Evolutionary conservation across 176 grass and related monocot species (phyloP).

Genomic region (Hordeum vulgare): DNA sequence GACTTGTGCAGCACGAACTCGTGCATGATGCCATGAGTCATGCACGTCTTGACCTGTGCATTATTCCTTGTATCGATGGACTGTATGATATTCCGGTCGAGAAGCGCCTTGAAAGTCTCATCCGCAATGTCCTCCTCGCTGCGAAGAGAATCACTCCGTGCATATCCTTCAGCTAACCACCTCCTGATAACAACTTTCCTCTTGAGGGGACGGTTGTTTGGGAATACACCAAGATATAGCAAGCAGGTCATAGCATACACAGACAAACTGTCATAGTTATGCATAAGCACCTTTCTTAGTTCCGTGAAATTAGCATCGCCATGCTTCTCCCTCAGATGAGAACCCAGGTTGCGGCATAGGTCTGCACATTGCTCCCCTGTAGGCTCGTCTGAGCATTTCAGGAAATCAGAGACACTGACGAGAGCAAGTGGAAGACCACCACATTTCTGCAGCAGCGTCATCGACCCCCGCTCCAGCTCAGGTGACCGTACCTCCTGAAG

Average conservation of each 20-base stretch:
- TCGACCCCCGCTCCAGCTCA: slow-evolving; percentile 10
- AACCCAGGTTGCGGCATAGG: slow-evolving; percentile 19
- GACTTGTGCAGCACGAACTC: slow-evolving; percentile 28
- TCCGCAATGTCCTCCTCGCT: slow-evolving; percentile 22
- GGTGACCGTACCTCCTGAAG: not conserved
- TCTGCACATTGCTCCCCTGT: slow-evolving; percentile 14
- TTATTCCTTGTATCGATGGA: not conserved
- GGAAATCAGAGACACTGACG: slow-evolving; percentile 2
- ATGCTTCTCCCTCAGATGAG: slow-evolving; percentile 18
- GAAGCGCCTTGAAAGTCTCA: not conserved
- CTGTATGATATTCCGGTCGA: slow-evolving; percentile 21
- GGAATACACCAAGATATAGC: slow-evolving; percentile 23
- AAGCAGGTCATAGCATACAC: slow-evolving; percentile 15
- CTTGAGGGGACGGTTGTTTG: slow-evolving; percentile 1
- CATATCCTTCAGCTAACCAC: slow-evolving; percentile 40
- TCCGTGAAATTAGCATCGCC: not conserved
- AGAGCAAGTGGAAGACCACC: slow-evolving; percentile 31
- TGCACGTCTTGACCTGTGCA: not conserved
- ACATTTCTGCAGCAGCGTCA: slow-evolving; percentile 13
- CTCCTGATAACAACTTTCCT: slow-evolving; percentile 20
- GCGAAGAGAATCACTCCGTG: not conserved
- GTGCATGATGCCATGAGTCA: slow-evolving; percentile 24
- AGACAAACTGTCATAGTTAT: slow-evolving; percentile 18
- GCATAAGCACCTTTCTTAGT: slow-evolving; percentile 10
- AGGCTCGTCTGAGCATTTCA: not conserved